Evolutionary conservation across 306 rosid genomes (phyloP), one percentile per base, ranked within the genome.

Genomic region (Sicyos edulis): DNA sequence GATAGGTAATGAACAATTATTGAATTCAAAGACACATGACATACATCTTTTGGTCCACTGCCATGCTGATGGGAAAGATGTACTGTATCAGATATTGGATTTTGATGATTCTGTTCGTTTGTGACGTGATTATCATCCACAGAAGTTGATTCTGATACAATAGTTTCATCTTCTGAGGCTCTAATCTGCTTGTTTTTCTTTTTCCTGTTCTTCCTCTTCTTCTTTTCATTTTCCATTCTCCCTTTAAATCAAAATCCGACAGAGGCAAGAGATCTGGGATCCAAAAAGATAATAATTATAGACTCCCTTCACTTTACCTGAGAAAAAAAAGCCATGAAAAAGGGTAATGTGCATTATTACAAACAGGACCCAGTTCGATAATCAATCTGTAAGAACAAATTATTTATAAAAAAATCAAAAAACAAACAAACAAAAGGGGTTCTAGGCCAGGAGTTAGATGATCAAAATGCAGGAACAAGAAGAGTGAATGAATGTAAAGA

Each of bases 151-250:
- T 73, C 69, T 45, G 67, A 73, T 44, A 22, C 69, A 57, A 45
- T 8, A 6, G 42, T 45, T n/a, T 47, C 63, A 15, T 73, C 76
- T 73, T 73, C 68, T n/a, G 76, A 19, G 26, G 69, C 44, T 73
- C 34, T 47, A 14, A 63, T 44, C 68, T 20, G 68, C 70, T 73
- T 58, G 14, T 15, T 57, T 16, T 73, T 73, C 76, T 58, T 73
- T 45, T 73, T 73, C 42, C 45, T 73, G 55, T 73, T 73, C 45
- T 45, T 73, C 22, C 37, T 73, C 63, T 72, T 72, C 76, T 73
- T 73, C 76, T 73, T 73, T 8, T 45, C 68, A 20, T 21, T 58
- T 4, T 73, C 76, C 76, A 37, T 75, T 66, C 21, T 22, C 72
- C 13, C 56, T 12, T 67, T 20, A 67, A 47, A 47, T 22, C 20